Evolutionary conservation across 2,329 filamentous ascomycete species (phyloP), one percentile per base, ranked within the genome.

Genomic region (Ophiostoma sp.): DNA sequence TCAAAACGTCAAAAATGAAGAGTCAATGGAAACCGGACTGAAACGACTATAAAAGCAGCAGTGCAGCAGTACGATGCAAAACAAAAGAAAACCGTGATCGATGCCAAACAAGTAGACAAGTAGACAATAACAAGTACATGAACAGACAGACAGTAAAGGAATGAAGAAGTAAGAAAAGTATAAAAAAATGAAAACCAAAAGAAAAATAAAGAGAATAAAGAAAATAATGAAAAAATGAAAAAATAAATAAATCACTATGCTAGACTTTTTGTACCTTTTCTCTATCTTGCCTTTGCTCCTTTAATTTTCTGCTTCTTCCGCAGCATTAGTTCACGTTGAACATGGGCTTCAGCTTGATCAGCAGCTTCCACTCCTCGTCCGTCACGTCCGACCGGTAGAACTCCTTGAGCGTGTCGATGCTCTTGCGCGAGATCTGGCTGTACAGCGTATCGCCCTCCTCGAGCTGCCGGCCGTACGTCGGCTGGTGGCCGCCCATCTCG

Each of bases 371-470:
- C 81, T 99, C 95, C 11, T 98, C 95, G 80, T 91, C 94, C 65
- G 85, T 85, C 58, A 97, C 92, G 70, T 97, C 93, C 69, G 87
- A 82, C 68, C 93, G 85, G 82, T 97, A 99, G 78, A 92, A 97
- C 76, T 97, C 92, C 85, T 99, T 99, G 72, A 99, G 86, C 8
- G 89, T 93, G 80, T 99, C 92, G 78, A 99, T 99, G 75, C 90
- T 95, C 73, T 87, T 84, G 73, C 95, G 86, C 60, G 91, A 95
- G 75, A 99, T 92, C 70, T 90, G 83, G 72, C 90, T 94, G 85
- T 97, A 98, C 14, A 99, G 84, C 1, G 81, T 84, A 77, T 99
- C 95, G 72, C 87, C 87, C 78, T 99, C 94, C 79, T 99, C 95
- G 66, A 99, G 86, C 72, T 99, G 95, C 70, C 95, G 90, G 69